These are phyloP conservation scores for Hysterium pulicare DNA, from an alignment of 2,329 filamentous ascomycete species.

Conservation along the genomic window DNA sequence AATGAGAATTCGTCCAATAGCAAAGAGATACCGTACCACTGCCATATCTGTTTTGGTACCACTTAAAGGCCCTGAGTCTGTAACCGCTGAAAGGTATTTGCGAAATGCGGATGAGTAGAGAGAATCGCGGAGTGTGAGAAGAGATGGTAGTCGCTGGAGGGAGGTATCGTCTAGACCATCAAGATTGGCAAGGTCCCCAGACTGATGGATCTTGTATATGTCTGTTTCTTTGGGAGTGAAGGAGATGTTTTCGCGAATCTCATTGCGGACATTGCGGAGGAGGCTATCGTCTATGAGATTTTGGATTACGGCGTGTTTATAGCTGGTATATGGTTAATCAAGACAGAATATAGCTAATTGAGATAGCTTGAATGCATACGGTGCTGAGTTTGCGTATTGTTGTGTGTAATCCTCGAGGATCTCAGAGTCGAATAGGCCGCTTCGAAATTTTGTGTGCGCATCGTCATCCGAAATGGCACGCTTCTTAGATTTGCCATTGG, in stretches of 20 bases:
- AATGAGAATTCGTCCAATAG: slow-evolving; percentile 8
- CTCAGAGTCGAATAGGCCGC: slow-evolving; percentile 36
- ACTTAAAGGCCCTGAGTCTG: slow-evolving; percentile 80
- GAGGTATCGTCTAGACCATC: slow-evolving; percentile 88
- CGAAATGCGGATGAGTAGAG: slow-evolving; percentile 89
- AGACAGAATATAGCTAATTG: slow-evolving; percentile 8
- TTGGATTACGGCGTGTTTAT: slow-evolving; percentile 90
- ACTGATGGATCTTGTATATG: slow-evolving; percentile 99
- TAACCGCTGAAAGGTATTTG: slow-evolving; percentile 82
- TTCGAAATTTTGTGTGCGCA: slow-evolving; percentile 38
- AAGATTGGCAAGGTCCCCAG: slow-evolving; percentile 92
- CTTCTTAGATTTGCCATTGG: slow-evolving; percentile 42
- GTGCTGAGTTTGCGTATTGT: slow-evolving; percentile 37
- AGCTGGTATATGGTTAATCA: slow-evolving; percentile 48
- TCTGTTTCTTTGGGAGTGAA: slow-evolving; percentile 99
- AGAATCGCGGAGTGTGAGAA: slow-evolving; percentile 89
- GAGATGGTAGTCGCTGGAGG: slow-evolving; percentile 78
- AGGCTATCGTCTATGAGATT: slow-evolving; percentile 75
- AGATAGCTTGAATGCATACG: slow-evolving; percentile 23
- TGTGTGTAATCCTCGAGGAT: slow-evolving; percentile 32
- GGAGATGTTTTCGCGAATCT: slow-evolving; percentile 85
- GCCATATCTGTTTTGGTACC: slow-evolving; percentile 98
- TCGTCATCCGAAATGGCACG: slow-evolving; percentile 40
- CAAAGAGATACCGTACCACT: slow-evolving; percentile 50
- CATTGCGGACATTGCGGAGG: slow-evolving; percentile 78